A percentile compares a stretch with the other conserved stretches of the same genome.
phyloP scores from a whole-genome alignment of 2,329 filamentous ascomycete species.

The Sclerotinia glacialis region DNA sequence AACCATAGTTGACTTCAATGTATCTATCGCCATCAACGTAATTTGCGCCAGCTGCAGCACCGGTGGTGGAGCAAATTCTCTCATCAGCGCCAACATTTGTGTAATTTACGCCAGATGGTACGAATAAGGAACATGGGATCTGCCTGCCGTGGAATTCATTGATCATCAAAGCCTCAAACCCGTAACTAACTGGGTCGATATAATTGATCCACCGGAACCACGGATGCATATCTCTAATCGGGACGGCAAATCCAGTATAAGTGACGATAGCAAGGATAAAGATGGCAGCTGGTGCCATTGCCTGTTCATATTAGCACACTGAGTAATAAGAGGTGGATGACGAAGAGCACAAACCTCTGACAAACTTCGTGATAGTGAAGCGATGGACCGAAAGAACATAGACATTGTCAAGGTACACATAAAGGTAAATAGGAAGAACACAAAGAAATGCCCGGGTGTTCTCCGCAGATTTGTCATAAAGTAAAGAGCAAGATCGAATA shows the following conservation, averaged over 20 bases:
- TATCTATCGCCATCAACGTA: conserved; percentile 60
- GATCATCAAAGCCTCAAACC: conserved; percentile 69
- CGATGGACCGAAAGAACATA: conserved; percentile 81
- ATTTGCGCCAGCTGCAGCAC: conserved; percentile 51
- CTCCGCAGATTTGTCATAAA: conserved; percentile 82
- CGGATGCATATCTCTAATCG: conserved; percentile 52
- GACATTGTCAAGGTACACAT: conserved; percentile 73
- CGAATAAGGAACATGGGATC: conserved; percentile 32
- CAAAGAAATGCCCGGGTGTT: conserved; percentile 75
- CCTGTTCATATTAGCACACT: conserved; percentile 19
- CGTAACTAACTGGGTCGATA: conserved; percentile 70
- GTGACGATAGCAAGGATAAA: conserved; percentile 58
- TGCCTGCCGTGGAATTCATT: conserved; percentile 64
- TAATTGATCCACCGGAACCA: conserved; percentile 60
- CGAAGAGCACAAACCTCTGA: conserved; percentile 49
- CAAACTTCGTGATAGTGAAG: conserved; percentile 68
- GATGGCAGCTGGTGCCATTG: conserved; percentile 46
- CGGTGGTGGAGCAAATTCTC: conserved; percentile 55
- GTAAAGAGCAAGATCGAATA: conserved; percentile 79
- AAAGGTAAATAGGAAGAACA: conserved; percentile 77
- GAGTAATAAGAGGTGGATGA: background rate
- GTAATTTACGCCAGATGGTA: conserved; percentile 32
- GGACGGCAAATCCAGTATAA: conserved; percentile 50
- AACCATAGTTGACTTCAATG: conserved; percentile 53
- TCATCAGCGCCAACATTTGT: conserved; percentile 24